Evolutionary conservation across 2,329 filamentous ascomycete species (phyloP).

Genomic region (Penicillium vulpinum): DNA sequence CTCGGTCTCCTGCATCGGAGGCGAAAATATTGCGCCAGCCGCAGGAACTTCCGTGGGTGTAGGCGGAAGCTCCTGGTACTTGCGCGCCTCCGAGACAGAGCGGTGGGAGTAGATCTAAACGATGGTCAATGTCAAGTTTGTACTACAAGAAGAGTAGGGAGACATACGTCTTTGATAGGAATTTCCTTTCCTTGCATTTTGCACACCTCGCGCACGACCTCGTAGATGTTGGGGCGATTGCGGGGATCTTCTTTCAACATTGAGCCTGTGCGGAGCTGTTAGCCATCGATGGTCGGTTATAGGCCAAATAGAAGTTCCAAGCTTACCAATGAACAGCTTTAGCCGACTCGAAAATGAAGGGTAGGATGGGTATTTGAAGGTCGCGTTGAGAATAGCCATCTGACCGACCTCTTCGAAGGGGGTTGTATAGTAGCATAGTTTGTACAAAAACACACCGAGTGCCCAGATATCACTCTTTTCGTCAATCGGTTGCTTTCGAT

Average conservation of each 20-base stretch:
- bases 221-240: slow-evolving; percentile 86
- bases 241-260: slow-evolving; percentile 87
- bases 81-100: slow-evolving; percentile 63
- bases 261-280: slow-evolving; percentile 57
- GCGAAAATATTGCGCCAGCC: slow-evolving; percentile 78
- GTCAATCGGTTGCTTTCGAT: slow-evolving; percentile 91
- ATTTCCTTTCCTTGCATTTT: slow-evolving; percentile 83
- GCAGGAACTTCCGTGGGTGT: slow-evolving; percentile 59
- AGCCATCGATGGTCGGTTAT: slow-evolving; percentile 14
- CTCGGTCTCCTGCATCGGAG: slow-evolving; percentile 69
- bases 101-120: slow-evolving; percentile 68
- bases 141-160: background rate
- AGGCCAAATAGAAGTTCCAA: background rate
- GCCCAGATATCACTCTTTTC: slow-evolving; percentile 99
- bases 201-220: slow-evolving; percentile 84
- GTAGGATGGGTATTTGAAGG: slow-evolving; percentile 85
- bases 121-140: slow-evolving; percentile 13
- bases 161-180: slow-evolving; percentile 81
- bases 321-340: slow-evolving; percentile 83
- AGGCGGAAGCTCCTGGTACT: slow-evolving; percentile 60
- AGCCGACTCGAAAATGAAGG: slow-evolving; percentile 86
- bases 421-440: slow-evolving; percentile 98
- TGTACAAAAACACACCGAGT: slow-evolving; percentile 90
- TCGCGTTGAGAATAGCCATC: slow-evolving; percentile 94
- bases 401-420: slow-evolving; percentile 98